A percentile compares a stretch with the other conserved stretches of the same genome.
Evolutionary conservation across 129 eudicot species (phyloP).

Genomic region (Escallonia herrerae): DNA sequence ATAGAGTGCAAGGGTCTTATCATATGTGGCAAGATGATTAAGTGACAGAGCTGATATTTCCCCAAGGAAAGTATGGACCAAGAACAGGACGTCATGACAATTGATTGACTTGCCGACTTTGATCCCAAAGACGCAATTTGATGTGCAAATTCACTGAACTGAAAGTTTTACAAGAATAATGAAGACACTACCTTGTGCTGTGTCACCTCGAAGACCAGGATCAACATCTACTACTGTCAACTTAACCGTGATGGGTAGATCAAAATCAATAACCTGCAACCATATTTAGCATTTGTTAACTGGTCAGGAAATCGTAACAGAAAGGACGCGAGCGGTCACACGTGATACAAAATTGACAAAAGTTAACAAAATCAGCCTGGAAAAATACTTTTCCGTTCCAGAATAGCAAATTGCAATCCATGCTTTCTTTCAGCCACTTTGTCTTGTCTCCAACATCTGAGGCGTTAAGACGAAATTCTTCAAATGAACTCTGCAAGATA

Average conservation of each 20-base stretch:
- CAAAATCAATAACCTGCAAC: conserved; percentile 75
- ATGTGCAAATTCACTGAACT: no score
- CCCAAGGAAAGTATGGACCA: no score
- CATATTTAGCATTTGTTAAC: background rate
- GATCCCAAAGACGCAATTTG: no score
- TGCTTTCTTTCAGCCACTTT: conserved; percentile 97
- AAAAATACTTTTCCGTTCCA: conserved; percentile 69
- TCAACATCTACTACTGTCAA: conserved; percentile 60
- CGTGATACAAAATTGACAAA: background rate
- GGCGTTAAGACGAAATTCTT: conserved; percentile 78
- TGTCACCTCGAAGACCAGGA: conserved; percentile 85
- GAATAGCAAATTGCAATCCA: conserved; percentile 90
- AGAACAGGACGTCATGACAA: no score
- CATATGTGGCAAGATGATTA: no score
- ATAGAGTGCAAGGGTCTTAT: no score
- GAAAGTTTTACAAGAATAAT: background rate
- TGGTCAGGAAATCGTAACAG: background rate
- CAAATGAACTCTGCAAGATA: conserved; percentile 55
- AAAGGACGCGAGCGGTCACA: no score
- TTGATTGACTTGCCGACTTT: no score
- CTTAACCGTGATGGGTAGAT: conserved; percentile 73
- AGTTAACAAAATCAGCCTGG: background rate
- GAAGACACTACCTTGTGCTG: conserved; percentile 60
- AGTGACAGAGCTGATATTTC: no score
- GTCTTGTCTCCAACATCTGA: conserved; percentile 76